phyloP scores from a whole-genome alignment of 140 eudicot species.

The Erigeron philadelphicus region DNA sequence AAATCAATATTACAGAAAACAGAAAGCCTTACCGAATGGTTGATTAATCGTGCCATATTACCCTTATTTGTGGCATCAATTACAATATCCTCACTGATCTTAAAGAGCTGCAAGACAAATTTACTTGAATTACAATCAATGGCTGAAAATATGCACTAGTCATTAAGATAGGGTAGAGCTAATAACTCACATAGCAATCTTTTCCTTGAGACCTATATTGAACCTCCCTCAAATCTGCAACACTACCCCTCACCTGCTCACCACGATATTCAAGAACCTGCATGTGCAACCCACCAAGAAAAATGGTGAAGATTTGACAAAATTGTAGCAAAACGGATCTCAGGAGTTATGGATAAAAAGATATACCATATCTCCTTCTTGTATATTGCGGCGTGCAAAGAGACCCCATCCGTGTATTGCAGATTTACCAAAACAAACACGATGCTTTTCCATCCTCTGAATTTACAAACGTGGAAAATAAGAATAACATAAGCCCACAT shows the following conservation, averaged over 20 bases:
- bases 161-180: not conserved
- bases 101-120: constrained; percentile 59
- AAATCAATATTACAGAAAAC: not conserved
- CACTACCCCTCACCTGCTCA: constrained; percentile 81
- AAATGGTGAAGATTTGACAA: not conserved
- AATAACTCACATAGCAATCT: constrained; percentile 88
- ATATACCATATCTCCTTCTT: constrained; percentile 91
- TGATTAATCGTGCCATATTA: constrained; percentile 83
- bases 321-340: not conserved
- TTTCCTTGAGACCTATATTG: constrained; percentile 68
- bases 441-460: constrained; percentile 65
- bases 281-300: not conserved
- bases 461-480: constrained; percentile 10
- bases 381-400: constrained; percentile 78
- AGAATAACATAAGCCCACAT: constrained; percentile 9
- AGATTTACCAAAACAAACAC: constrained; percentile 90
- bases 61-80: constrained; percentile 87
- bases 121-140: constrained; percentile 3
- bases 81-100: constrained; percentile 83
- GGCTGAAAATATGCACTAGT: not conserved
- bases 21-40: constrained; percentile 70
- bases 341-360: not conserved
- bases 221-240: constrained; percentile 86
- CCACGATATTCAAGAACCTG: constrained; percentile 97
- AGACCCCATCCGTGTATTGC: constrained; percentile 99